Conservation (phyloP, 2,329 filamentous ascomycete genomes). For the Hymenoscyphus fraxineus region DNA sequence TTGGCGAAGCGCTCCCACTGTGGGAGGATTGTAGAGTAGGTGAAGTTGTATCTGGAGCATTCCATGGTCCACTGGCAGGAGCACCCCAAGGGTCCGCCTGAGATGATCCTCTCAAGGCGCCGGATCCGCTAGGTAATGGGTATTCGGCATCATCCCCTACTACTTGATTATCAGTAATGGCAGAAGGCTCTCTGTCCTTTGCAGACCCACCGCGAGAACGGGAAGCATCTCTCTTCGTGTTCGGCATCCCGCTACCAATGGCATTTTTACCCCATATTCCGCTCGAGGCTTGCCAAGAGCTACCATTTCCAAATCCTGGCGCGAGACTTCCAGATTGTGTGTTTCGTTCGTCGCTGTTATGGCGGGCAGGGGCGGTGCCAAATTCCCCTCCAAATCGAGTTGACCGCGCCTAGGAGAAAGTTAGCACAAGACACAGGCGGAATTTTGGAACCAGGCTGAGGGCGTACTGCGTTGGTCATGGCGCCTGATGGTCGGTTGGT, state of each 20-base stretch:
- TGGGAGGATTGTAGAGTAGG: slow-evolving; percentile 43
- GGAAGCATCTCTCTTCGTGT: slow-evolving; percentile 43
- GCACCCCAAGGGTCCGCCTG: slow-evolving; percentile 62
- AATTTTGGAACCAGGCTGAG: slow-evolving; percentile 13
- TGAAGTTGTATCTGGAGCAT: slow-evolving; percentile 44
- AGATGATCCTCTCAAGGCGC: slow-evolving; percentile 64
- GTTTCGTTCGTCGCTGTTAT: slow-evolving; percentile 33
- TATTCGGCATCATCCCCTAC: slow-evolving; percentile 38
- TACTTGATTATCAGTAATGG: slow-evolving; percentile 25
- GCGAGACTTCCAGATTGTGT: slow-evolving; percentile 39
- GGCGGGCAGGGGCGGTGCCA: slow-evolving; percentile 30
- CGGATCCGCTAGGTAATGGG: slow-evolving; percentile 60
- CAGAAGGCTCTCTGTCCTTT: slow-evolving; percentile 10
- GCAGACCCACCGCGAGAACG: slow-evolving; percentile 46
- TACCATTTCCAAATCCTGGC: slow-evolving; percentile 42
- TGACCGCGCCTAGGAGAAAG: slow-evolving; percentile 28
- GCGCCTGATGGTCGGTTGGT: slow-evolving; percentile 33
- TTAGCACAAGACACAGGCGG: slow-evolving; percentile 20
- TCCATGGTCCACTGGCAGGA: slow-evolving; percentile 56
- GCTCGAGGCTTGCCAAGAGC: slow-evolving; percentile 36
- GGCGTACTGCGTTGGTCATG: slow-evolving; percentile 41
- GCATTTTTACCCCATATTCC: slow-evolving; percentile 50
- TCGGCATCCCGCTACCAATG: slow-evolving; percentile 44
- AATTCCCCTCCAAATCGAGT: slow-evolving; percentile 40
- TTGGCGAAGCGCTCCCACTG: slow-evolving; percentile 54